Percentiles rank a stretch among this genome's conserved stretches.
Evolutionary conservation across 352 stramenopile genomes (phyloP).

Genomic region (Thalassiosira mediterranea): DNA sequence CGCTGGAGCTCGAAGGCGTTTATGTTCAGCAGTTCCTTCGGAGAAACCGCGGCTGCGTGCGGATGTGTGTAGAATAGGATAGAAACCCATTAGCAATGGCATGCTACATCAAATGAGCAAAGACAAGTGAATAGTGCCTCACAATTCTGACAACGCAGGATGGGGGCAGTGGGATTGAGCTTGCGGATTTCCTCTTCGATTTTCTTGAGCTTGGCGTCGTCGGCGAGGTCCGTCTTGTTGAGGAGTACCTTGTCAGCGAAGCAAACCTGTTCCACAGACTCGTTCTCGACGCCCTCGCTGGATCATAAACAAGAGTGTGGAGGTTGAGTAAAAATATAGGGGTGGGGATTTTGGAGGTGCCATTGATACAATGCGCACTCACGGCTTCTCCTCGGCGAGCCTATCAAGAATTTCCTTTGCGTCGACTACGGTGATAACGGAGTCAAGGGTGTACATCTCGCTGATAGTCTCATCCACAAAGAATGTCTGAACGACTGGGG

Average conservation of each 20-base stretch:
- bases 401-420: conserved; percentile 90
- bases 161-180: conserved; percentile 65
- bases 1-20: conserved; percentile 71
- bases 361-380: conserved; percentile 6
- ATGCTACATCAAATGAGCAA: no score
- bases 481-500: conserved; percentile 93
- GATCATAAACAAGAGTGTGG: conserved; percentile 8
- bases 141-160: conserved; percentile 47
- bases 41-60: conserved; percentile 42
- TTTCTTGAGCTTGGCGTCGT: conserved; percentile 46
- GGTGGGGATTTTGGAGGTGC: not conserved
- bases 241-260: conserved; percentile 94
- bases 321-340: conserved; percentile 2
- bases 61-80: not conserved
- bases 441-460: conserved; percentile 90
- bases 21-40: conserved; percentile 75
- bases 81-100: no score
- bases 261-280: conserved; percentile 90
- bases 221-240: conserved; percentile 95
- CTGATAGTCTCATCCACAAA: conserved; percentile 93
- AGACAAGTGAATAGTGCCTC: no score
- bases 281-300: conserved; percentile 81
- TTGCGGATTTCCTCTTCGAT: conserved; percentile 58
- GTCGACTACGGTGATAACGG: conserved; percentile 97
- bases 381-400: conserved; percentile 81